These are phyloP conservation scores for Leishmania martiniquensis DNA, from an alignment of 208 protist species.

Conservation along the genomic window DNA sequence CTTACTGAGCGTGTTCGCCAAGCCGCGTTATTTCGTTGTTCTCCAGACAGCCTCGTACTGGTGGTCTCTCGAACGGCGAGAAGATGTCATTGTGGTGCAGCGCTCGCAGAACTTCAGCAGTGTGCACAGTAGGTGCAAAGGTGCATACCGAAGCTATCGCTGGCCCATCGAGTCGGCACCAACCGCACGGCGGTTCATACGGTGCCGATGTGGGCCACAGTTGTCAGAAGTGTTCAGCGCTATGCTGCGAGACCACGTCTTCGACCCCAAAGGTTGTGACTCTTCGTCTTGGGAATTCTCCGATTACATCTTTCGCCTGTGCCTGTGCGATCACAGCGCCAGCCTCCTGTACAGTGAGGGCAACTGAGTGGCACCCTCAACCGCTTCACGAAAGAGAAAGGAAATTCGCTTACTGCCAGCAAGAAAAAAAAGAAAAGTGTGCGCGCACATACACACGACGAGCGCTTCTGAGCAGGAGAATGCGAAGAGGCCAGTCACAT, in stretches of 20 bases:
- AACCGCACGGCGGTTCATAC: slow-evolving; percentile 25
- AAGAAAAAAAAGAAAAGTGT: neutral
- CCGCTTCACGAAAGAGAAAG: too few relatives aligned
- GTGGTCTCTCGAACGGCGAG: slow-evolving; percentile 62
- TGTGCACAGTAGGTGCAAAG: slow-evolving; percentile 52
- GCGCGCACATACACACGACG: neutral
- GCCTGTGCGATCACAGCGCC: slow-evolving; percentile 2
- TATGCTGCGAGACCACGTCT: slow-evolving; percentile 27
- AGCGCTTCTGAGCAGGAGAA: neutral
- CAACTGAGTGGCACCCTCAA: neutral
- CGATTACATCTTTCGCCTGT: slow-evolving; percentile 34
- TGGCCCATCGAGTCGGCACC: slow-evolving; percentile 43
- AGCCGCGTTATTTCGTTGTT: slow-evolving; percentile 40
- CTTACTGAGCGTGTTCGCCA: slow-evolving; percentile 30
- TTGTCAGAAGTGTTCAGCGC: slow-evolving; percentile 21
- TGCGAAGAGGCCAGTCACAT: neutral
- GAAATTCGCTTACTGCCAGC: neutral
- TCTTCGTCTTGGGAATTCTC: slow-evolving; percentile 38
- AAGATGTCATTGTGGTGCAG: slow-evolving; percentile 54
- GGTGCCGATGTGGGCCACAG: slow-evolving; percentile 11
- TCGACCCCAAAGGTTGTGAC: slow-evolving; percentile 27
- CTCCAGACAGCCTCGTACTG: slow-evolving; percentile 55
- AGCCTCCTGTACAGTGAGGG: neutral
- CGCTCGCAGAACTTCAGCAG: slow-evolving; percentile 56
- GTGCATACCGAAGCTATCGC: slow-evolving; percentile 43